A percentile compares a stretch with the other conserved stretches of the same genome.
Conservation (phyloP, 257 asterid species). For the Primulina huaijiensis region DNA sequence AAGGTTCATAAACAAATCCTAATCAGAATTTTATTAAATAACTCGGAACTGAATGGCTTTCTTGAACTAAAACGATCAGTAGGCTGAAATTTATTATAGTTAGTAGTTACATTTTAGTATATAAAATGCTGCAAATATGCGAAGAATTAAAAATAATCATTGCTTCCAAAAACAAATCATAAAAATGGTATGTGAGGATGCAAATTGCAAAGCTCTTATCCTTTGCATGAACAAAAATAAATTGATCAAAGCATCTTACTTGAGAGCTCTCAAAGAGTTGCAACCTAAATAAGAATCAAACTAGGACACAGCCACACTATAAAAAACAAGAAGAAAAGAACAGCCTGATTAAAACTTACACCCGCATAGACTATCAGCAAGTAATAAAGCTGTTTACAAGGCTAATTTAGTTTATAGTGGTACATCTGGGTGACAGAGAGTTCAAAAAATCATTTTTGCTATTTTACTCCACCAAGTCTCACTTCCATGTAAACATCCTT, state of each 20-base stretch:
- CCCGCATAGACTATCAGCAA: not conserved
- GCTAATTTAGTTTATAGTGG: slow-evolving; percentile 5
- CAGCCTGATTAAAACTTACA: not conserved
- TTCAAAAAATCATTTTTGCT: not conserved
- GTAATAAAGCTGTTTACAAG: not conserved
- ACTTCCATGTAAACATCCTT: not conserved
- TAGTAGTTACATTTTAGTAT: no score
- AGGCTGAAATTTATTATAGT: not conserved
- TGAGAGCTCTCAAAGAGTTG: slow-evolving; percentile 13
- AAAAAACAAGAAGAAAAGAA: not conserved
- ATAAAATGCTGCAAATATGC: no score
- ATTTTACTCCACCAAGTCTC: not conserved
- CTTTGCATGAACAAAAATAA: no score
- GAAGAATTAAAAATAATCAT: no score
- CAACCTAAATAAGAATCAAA: not conserved
- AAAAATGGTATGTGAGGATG: no score
- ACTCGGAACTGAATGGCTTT: not conserved
- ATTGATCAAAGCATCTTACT: no score
- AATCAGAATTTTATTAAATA: not conserved
- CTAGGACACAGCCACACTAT: not conserved
- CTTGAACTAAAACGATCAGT: not conserved
- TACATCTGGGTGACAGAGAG: not conserved
- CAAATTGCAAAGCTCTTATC: no score
- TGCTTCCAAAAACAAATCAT: no score
- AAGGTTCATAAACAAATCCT: not conserved